A percentile compares a stretch with the other conserved stretches of the same genome.
These are phyloP conservation scores for Phytopythium boreale DNA, from an alignment of 352 stramenopile species.

Conservation along the genomic window DNA sequence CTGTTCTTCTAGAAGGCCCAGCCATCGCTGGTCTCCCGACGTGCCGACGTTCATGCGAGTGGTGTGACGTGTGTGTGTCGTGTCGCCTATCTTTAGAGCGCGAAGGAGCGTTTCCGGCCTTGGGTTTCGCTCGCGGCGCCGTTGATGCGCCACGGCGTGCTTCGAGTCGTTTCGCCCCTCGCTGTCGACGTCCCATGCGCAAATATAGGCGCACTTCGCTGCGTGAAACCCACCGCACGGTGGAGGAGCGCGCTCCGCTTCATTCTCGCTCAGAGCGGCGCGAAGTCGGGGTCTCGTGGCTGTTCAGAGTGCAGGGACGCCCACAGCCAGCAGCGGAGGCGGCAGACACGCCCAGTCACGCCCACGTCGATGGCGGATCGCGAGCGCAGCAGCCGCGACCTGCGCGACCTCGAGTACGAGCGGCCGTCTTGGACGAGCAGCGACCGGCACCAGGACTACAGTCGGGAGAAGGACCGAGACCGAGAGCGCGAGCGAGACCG, in stretches of 20 bases:
- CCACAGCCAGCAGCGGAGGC: no score
- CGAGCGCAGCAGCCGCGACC: conserved; percentile 13
- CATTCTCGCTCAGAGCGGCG: not conserved
- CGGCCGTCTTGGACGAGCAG: not conserved
- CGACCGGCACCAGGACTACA: not conserved
- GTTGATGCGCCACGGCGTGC: not conserved
- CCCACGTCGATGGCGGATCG: conserved; percentile 9
- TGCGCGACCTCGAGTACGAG: not conserved
- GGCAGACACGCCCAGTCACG: no score
- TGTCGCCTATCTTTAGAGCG: not conserved
- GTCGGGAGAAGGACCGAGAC: not conserved
- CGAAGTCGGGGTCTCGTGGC: no score
- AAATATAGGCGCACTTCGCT: not conserved
- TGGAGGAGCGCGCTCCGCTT: not conserved
- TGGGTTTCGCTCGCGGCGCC: not conserved
- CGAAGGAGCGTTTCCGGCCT: not conserved
- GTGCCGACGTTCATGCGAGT: no score
- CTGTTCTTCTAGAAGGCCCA: not conserved
- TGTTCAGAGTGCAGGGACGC: not conserved
- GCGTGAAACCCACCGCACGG: not conserved
- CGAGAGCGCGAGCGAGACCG: not conserved
- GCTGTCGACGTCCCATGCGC: not conserved
- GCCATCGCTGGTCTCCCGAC: no score
- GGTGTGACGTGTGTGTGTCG: no score
- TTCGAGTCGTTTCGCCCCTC: not conserved